phyloP scores from a whole-genome alignment of 2,329 filamentous ascomycete species.

The Ceratocystis diversiconidia region DNA sequence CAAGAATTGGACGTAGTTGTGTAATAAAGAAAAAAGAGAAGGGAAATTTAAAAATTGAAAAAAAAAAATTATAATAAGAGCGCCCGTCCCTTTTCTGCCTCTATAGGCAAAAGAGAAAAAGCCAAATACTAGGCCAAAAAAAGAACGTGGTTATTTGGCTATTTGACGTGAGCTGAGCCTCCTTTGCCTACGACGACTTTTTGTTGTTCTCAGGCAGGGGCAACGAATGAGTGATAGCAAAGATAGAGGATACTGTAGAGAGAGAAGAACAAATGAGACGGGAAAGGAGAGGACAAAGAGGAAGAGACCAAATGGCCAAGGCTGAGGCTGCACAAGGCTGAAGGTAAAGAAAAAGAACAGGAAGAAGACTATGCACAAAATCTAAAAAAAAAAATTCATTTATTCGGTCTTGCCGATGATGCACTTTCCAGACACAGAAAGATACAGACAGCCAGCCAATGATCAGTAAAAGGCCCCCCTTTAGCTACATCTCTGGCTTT shows the following conservation, averaged over 20 bases:
- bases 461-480: not conserved
- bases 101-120: not conserved
- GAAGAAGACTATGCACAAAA: no score
- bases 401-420: conserved; percentile 2
- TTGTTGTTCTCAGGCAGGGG: not conserved
- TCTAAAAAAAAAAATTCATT: not conserved
- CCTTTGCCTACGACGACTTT: not conserved
- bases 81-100: not conserved
- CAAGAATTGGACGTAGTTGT: not conserved
- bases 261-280: not conserved
- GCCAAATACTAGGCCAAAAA: conserved; percentile 1
- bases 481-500: not conserved
- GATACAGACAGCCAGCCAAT: not conserved
- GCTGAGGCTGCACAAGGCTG: no score
- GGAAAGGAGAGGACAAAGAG: not conserved
- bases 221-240: not conserved
- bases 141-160: not conserved
- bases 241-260: not conserved
- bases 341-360: no score
- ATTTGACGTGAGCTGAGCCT: not conserved
- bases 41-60: not conserved
- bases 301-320: not conserved
- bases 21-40: not conserved
- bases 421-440: conserved; percentile 1
- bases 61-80: not conserved